Conservation (phyloP, 1,284 basidiomycete genomes). For the Cryptococcus neoformans region DNA sequence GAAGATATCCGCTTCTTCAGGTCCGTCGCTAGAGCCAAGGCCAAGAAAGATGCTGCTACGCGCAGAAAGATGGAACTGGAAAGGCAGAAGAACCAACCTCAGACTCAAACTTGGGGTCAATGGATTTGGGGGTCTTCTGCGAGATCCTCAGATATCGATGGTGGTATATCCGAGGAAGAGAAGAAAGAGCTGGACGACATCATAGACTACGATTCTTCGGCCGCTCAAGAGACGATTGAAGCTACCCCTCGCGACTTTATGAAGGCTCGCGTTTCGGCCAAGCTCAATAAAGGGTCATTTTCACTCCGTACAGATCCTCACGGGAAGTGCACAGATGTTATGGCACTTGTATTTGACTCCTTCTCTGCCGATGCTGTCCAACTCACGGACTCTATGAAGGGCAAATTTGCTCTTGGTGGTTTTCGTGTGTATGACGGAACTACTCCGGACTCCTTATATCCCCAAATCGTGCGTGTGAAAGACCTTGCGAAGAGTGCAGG, state of each 20-base stretch:
- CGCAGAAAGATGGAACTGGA: slow-evolving; percentile 68
- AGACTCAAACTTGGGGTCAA: slow-evolving; percentile 66
- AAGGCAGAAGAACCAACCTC: slow-evolving; percentile 52
- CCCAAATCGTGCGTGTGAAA: slow-evolving; percentile 93
- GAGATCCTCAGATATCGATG: slow-evolving; percentile 25
- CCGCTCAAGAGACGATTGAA: slow-evolving; percentile 59
- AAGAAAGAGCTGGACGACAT: slow-evolving; percentile 89
- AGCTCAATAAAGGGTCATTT: slow-evolving; percentile 83
- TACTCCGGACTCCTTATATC: slow-evolving; percentile 74
- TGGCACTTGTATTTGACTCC: slow-evolving; percentile 84
- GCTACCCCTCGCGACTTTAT: slow-evolving; percentile 77
- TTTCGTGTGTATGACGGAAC: slow-evolving; percentile 93
- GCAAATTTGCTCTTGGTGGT: slow-evolving; percentile 78
- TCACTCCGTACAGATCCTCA: slow-evolving; percentile 69
- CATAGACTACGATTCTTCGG: slow-evolving; percentile 86
- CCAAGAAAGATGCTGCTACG: slow-evolving; percentile 78
- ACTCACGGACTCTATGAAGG: slow-evolving; percentile 80
- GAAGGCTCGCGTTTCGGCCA: slow-evolving; percentile 71
- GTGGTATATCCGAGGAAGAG: slow-evolving; percentile 73
- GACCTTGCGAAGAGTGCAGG: slow-evolving; percentile 31
- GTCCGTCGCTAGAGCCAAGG: slow-evolving; percentile 85
- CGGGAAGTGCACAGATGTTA: slow-evolving; percentile 63
- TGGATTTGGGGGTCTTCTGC: slow-evolving; percentile 76
- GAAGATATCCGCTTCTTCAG: slow-evolving; percentile 98
- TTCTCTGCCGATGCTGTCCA: slow-evolving; percentile 85